These are phyloP conservation scores for Candida sithepensis DNA, from an alignment of 805 yeast genomes.

Conservation along the genomic window DNA sequence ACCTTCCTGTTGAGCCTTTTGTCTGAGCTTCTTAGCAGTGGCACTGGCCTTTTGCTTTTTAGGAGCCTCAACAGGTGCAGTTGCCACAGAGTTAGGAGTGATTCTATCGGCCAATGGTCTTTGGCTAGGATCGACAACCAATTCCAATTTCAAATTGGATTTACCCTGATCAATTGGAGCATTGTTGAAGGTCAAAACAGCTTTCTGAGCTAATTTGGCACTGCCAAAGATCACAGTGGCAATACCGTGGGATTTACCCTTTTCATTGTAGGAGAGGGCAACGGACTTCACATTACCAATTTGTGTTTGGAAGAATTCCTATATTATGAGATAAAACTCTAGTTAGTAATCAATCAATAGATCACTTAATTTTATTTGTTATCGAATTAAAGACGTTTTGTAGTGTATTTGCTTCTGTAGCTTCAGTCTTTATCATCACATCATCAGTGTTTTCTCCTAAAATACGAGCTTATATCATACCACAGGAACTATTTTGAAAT, in stretches of 20 bases:
- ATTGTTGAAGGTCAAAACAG: slow-evolving; percentile 82
- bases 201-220: slow-evolving; percentile 66
- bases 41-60: slow-evolving; percentile 14
- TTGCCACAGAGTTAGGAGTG: slow-evolving; percentile 38
- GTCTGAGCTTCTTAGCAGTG: slow-evolving; percentile 6
- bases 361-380: too few species aligned
- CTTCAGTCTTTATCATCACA: not conserved
- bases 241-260: slow-evolving; percentile 87
- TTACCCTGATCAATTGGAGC: slow-evolving; percentile 92
- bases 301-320: slow-evolving; percentile 87
- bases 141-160: slow-evolving; percentile 68
- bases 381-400: not conserved
- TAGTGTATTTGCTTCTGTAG: not conserved
- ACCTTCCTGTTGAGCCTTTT: slow-evolving; percentile 21
- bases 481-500: not conserved
- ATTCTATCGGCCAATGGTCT: slow-evolving; percentile 76
- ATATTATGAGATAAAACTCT: slow-evolving; percentile 19
- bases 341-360: slow-evolving; percentile 2
- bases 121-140: slow-evolving; percentile 80
- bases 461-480: not conserved
- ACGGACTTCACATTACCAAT: slow-evolving; percentile 80
- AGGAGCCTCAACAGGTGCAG: not conserved
- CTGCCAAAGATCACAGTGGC: slow-evolving; percentile 80
- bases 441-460: not conserved
- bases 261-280: slow-evolving; percentile 74